These are phyloP conservation scores for Clonostachys byssicola DNA, from an alignment of 2,329 filamentous ascomycete species.

Conservation along the genomic window DNA sequence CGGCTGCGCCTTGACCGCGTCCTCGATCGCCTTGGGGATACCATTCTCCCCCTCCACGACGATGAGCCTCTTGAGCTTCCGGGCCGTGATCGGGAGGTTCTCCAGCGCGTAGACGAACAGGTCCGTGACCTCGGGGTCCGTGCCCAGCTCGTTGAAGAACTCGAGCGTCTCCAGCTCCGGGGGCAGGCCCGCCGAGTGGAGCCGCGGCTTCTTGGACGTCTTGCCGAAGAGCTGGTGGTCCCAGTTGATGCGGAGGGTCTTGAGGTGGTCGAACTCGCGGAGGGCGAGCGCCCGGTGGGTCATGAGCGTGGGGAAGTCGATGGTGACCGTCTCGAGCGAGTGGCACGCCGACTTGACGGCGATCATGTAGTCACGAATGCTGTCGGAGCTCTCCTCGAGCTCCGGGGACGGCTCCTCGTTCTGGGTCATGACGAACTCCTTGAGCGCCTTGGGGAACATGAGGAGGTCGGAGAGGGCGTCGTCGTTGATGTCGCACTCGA, in stretches of 20 bases:
- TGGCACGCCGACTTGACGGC: constrained; percentile 33
- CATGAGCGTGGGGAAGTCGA: constrained; percentile 35
- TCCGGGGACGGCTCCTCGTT: constrained; percentile 28
- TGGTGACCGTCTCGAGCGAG: constrained; percentile 36
- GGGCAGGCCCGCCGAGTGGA: constrained; percentile 41
- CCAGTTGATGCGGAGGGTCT: constrained; percentile 35
- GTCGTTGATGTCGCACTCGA: constrained; percentile 47
- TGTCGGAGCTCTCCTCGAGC: constrained; percentile 41
- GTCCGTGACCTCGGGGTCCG: constrained; percentile 41
- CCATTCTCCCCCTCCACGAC: constrained; percentile 17
- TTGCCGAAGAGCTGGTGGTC: constrained; percentile 44
- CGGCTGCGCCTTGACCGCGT: background rate
- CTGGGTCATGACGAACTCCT: constrained; percentile 44
- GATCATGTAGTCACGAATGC: constrained; percentile 39
- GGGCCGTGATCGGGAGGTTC: constrained; percentile 27
- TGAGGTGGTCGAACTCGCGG: constrained; percentile 34
- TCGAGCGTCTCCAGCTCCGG: constrained; percentile 38
- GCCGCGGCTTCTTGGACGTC: constrained; percentile 34
- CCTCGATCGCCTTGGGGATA: background rate
- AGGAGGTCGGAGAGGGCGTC: constrained; percentile 27
- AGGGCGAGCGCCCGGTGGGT: constrained; percentile 34
- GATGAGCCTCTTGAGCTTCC: constrained; percentile 28
- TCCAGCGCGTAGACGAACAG: constrained; percentile 34
- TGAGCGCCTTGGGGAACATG: constrained; percentile 36
- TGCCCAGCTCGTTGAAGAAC: constrained; percentile 38